Conservation (phyloP, 1,284 basidiomycete species). For the Anthracocystis setariae region DNA sequence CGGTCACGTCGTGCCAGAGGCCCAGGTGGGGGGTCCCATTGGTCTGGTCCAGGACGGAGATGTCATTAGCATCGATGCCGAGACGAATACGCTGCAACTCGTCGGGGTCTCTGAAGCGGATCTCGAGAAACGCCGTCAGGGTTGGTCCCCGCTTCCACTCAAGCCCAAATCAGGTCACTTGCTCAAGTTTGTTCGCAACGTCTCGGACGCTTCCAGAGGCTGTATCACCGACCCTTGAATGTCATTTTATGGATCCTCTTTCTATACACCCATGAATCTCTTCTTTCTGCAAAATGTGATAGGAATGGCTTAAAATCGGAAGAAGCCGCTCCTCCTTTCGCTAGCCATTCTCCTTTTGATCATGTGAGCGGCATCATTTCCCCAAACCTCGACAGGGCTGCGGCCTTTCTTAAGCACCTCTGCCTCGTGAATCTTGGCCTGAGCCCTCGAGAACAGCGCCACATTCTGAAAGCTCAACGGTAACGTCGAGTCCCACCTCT, state of each 20-base stretch:
- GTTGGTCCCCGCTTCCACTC: conserved; percentile 83
- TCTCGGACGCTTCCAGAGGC: conserved; percentile 78
- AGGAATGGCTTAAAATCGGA: conserved; percentile 23
- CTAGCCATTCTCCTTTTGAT: conserved; percentile 58
- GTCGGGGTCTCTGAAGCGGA: conserved; percentile 76
- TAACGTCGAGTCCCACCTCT: conserved; percentile 62
- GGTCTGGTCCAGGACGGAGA: conserved; percentile 89
- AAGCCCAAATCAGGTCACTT: conserved; percentile 79
- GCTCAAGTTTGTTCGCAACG: conserved; percentile 64
- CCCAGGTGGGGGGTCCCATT: conserved; percentile 88
- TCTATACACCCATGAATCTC: conserved; percentile 7
- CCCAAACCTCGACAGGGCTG: conserved; percentile 63
- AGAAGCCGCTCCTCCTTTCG: conserved; percentile 50
- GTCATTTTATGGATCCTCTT: neutral
- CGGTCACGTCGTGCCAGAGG: conserved; percentile 92
- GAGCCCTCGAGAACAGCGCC: conserved; percentile 54
- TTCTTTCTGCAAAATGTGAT: neutral
- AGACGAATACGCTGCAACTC: conserved; percentile 82
- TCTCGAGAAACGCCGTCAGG: conserved; percentile 75
- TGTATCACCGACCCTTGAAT: conserved; percentile 82
- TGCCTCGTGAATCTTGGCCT: conserved; percentile 59
- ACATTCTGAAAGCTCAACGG: conserved; percentile 64
- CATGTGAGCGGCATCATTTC: conserved; percentile 48
- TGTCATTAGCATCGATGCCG: conserved; percentile 79
- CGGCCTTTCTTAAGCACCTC: conserved; percentile 55